Evolutionary conservation across 768 basidiomycete species (phyloP).

Genomic region (Termitomyces sp.): DNA sequence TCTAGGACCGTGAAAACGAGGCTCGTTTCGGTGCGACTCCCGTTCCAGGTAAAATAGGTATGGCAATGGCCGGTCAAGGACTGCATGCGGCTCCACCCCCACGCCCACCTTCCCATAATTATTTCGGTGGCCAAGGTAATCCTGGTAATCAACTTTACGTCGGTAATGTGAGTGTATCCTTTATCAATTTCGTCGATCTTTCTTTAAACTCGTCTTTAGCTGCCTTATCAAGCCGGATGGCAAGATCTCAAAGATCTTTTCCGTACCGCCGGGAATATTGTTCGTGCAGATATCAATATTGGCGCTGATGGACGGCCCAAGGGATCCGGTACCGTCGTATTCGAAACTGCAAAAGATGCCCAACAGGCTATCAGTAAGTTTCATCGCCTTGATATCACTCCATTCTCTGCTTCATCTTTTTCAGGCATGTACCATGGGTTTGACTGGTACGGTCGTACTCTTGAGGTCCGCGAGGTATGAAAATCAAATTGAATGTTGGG

Average conservation of each 20-base stretch:
- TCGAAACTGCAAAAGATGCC: slow-evolving; percentile 87
- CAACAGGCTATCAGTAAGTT: slow-evolving; percentile 83
- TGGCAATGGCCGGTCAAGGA: slow-evolving; percentile 93
- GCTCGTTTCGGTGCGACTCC: slow-evolving; percentile 95
- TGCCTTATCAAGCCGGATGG: slow-evolving; percentile 98
- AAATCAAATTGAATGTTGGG: background rate
- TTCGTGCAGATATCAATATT: slow-evolving; percentile 93
- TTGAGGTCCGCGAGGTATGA: slow-evolving; percentile 92
- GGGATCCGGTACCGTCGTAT: slow-evolving; percentile 96
- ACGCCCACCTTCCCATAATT: slow-evolving; percentile 76
- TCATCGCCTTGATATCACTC: background rate
- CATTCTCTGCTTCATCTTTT: slow-evolving; percentile 5
- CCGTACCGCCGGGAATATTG: slow-evolving; percentile 91
- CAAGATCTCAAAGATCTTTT: slow-evolving; percentile 98
- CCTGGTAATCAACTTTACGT: slow-evolving; percentile 94
- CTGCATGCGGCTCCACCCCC: slow-evolving; percentile 75
- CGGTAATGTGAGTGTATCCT: slow-evolving; percentile 61
- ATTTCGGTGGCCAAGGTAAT: slow-evolving; percentile 51
- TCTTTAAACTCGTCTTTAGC: slow-evolving; percentile 33
- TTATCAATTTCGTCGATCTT: background rate
- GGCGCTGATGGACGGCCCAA: slow-evolving; percentile 91
- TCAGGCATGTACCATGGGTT: slow-evolving; percentile 95
- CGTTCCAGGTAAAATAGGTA: slow-evolving; percentile 92
- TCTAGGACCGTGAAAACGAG: slow-evolving; percentile 92
- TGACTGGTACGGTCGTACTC: slow-evolving; percentile 92